These are phyloP conservation scores for Fraxinus pennsylvanica DNA, from an alignment of 257 asterid genomes.

Conservation along the genomic window DNA sequence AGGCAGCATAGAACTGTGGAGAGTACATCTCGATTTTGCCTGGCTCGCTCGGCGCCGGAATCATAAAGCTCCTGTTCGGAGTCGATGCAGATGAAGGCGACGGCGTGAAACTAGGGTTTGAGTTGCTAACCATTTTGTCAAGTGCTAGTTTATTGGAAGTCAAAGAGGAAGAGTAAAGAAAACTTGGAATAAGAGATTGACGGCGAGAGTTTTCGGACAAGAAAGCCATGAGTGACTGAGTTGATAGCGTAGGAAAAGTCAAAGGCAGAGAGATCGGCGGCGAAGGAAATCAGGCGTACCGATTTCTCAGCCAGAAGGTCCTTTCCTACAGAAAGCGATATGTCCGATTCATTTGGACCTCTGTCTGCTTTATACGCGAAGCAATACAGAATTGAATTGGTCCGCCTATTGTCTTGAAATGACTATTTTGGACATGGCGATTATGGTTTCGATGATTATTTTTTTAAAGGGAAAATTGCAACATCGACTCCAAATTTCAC, in stretches of 20 bases:
- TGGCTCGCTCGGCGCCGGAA: conserved; percentile 73
- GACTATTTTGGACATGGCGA: no score
- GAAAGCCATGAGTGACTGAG: conserved; percentile 34
- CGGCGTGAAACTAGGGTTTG: conserved; percentile 25
- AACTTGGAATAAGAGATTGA: conserved; percentile 65
- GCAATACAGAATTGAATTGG: neutral
- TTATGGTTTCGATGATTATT: no score
- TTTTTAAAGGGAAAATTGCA: no score
- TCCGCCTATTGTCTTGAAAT: no score
- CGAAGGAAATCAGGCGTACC: conserved; percentile 2
- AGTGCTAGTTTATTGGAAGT: conserved; percentile 41
- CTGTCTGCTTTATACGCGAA: conserved; percentile 18
- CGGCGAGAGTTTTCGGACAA: conserved; percentile 54
- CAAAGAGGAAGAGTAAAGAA: conserved; percentile 55
- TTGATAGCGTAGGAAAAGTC: conserved; percentile 12
- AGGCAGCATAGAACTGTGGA: conserved; percentile 77
- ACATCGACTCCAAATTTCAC: no score
- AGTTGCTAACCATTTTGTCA: conserved; percentile 28
- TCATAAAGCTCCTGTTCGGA: conserved; percentile 39
- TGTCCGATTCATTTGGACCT: conserved; percentile 12
- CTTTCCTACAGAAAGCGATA: conserved; percentile 1
- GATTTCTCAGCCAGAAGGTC: neutral
- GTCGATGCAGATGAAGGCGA: conserved; percentile 20
- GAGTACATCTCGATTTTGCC: conserved; percentile 84
- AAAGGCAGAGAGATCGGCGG: neutral